Base-by-base conservation (phyloP, 2,329 filamentous ascomycete species). In the Biscogniauxia mediterranea region DNA sequence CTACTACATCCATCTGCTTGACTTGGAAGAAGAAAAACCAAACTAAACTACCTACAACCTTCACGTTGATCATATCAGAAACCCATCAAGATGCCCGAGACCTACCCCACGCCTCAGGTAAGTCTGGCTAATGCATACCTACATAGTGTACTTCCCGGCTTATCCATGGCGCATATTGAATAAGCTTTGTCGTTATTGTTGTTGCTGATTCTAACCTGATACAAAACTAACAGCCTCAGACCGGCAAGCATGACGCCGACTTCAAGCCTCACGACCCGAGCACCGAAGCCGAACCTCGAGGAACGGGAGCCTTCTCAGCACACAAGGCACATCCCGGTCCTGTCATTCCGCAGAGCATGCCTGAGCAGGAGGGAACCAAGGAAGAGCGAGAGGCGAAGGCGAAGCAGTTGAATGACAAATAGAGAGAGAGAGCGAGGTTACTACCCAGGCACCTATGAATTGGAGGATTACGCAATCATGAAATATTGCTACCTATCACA, bases 361-460 rank as follows among this genome's bases (percentile, higher is more conserved):
- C 81, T 17, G 75, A 82, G 56, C 73, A 83, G 73, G 85, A 88
- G 77, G 86, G 85, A 17, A 85, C 83, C 61, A 89, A 89, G 76
- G 88, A 90, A 73, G 89, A 92, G 70, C 83, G 89, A 58, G 79
- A 82, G 70, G 86, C 83, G 13, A 87, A 85, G 74, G 87, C 86
- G 63, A 79, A 86, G 73, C 85, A 85, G 70, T 69, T 92, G 74
- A 91, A 91, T 46, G 38, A 46, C 80, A 86, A 89, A 71, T 77
- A 75, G 60, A 62, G 13, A 5, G n/a, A n/a, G n/a, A n/a, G n/a
- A n/a, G n/a, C n/a, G n/a, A n/a, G n/a, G n/a, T n/a, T n/a, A n/a
- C n/a, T n/a, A n/a, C n/a, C n/a, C n/a, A n/a, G n/a, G n/a, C n/a
- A n/a, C n/a, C n/a, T n/a, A 32, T 32, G 28, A 32, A 32, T 6